Conservation (phyloP, 2,329 filamentous ascomycete species). For the Hypoxylon sp. region DNA sequence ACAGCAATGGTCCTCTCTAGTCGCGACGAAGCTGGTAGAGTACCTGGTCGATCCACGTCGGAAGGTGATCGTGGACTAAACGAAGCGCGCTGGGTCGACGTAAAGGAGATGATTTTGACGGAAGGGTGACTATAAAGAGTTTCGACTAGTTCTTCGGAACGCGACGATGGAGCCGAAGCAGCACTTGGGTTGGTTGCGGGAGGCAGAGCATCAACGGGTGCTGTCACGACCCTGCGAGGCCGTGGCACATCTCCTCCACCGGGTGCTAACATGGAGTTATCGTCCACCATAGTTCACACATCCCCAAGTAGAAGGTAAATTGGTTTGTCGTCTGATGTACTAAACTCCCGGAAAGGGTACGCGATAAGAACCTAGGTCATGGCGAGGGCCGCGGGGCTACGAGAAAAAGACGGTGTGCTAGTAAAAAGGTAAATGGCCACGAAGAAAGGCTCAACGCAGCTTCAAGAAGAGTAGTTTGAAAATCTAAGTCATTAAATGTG, state of each 20-base stretch:
- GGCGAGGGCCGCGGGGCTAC: constrained; percentile 25
- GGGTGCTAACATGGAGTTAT: constrained; percentile 22
- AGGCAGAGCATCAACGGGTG: constrained; percentile 53
- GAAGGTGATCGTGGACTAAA: constrained; percentile 55
- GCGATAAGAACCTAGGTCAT: constrained; percentile 42
- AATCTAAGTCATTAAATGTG: constrained; percentile 1
- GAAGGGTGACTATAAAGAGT: constrained; percentile 81
- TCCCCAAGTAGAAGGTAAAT: constrained; percentile 25
- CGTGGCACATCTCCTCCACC: constrained; percentile 33
- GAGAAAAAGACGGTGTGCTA: constrained; percentile 24
- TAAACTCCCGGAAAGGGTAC: constrained; percentile 34
- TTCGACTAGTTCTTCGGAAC: constrained; percentile 66
- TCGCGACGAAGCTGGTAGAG: constrained; percentile 51
- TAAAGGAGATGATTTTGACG: constrained; percentile 76
- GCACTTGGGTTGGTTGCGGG: constrained; percentile 43
- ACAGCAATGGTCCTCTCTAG: constrained; percentile 76
- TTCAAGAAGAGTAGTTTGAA: constrained; percentile 15
- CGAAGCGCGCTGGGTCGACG: constrained; percentile 48
- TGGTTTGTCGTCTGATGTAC: constrained; percentile 21
- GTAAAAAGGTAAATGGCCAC: background rate
- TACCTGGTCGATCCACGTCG: constrained; percentile 55
- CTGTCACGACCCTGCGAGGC: constrained; percentile 58
- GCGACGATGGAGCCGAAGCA: constrained; percentile 37
- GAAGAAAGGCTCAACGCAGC: background rate
- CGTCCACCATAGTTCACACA: constrained; percentile 40